Evolutionary conservation across 2,329 filamentous ascomycete species (phyloP).

Genomic region (Botrytis porri): DNA sequence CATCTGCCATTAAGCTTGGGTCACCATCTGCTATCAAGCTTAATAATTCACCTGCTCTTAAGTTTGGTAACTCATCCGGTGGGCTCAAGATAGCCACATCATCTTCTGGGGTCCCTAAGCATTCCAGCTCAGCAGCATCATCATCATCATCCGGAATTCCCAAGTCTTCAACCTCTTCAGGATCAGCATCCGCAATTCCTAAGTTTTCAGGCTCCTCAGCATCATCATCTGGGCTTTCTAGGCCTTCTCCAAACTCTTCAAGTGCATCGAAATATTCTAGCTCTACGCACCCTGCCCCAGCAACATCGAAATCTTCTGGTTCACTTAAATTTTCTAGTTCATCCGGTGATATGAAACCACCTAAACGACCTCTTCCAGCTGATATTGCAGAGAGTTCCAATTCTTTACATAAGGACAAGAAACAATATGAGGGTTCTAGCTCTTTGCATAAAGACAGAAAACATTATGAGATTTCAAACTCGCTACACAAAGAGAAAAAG

Average conservation of each 20-base stretch:
- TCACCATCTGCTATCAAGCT: not conserved
- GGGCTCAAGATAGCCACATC: not conserved
- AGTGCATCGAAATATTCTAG: constrained; percentile 2
- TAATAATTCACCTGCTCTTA: not conserved
- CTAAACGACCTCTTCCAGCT: constrained; percentile 28
- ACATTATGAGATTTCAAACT: constrained; percentile 6
- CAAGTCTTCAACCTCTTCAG: not conserved
- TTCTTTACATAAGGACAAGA: constrained; percentile 7
- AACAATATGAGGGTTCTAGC: constrained; percentile 11
- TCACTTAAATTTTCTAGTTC: constrained; percentile 4
- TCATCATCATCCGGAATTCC: not conserved
- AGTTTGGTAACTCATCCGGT: not conserved
- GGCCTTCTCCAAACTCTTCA: not conserved
- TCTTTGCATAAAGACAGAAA: constrained; percentile 6
- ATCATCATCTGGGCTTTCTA: not conserved
- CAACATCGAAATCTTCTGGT: not conserved
- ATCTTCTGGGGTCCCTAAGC: not conserved
- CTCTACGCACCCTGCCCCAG: not conserved
- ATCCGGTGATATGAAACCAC: constrained; percentile 26
- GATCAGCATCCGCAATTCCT: not conserved
- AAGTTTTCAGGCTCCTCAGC: not conserved
- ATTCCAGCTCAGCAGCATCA: not conserved
- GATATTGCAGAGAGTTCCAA: constrained; percentile 20
- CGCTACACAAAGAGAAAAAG: not conserved
- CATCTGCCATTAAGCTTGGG: constrained; percentile 1